Evolutionary conservation across 129 eudicot species (phyloP).

Genomic region (Daucus carota): DH1_v3.0 NC_030381.2:25639001-25639500

Average conservation of each 20-base stretch:
- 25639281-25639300: slow-evolving; percentile 65
- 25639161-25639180: slow-evolving; percentile 74
- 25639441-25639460: slow-evolving; percentile 49
- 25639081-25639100: slow-evolving; percentile 28
- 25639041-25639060: slow-evolving; percentile 39
- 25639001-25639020: slow-evolving; percentile 25
- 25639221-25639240: slow-evolving; percentile 75
- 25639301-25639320: slow-evolving; percentile 49
- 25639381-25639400: slow-evolving; percentile 85
- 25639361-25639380: slow-evolving; percentile 70
- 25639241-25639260: slow-evolving; percentile 59
- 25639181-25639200: slow-evolving; percentile 58
- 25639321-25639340: slow-evolving; percentile 69
- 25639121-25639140: slow-evolving; percentile 75
- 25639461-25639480: slow-evolving; percentile 60
- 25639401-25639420: slow-evolving; percentile 74
- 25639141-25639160: slow-evolving; percentile 49
- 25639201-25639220: slow-evolving; percentile 81
- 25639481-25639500: slow-evolving; percentile 47
- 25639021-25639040: slow-evolving; percentile 29
- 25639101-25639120: slow-evolving; percentile 82
- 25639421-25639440: slow-evolving; percentile 57
- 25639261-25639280: slow-evolving; percentile 74
- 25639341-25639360: slow-evolving; percentile 72
- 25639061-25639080: slow-evolving; percentile 8